Percentiles rank a stretch among this genome's conserved stretches.
phyloP scores from a whole-genome alignment of 176 grass and related monocot species.

The Elymus sibiricus region DNA sequence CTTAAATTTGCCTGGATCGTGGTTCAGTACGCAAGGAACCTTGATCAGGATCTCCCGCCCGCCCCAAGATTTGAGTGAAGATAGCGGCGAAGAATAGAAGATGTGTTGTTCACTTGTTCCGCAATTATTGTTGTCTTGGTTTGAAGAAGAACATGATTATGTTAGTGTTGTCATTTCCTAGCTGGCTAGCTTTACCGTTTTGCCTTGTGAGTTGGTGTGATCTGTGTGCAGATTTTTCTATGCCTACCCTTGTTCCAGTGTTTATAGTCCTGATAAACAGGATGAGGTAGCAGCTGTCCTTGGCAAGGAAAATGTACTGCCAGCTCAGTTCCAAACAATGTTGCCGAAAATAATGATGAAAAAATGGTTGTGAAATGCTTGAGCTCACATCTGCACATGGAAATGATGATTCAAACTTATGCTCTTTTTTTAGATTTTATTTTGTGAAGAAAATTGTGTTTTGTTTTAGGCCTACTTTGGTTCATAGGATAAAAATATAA shows the following conservation, averaged over 20 bases:
- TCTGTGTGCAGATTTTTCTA: slow-evolving; percentile 6
- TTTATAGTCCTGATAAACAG: not conserved
- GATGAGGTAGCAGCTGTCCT: not conserved
- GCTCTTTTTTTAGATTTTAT: not conserved
- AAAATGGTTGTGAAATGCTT: not conserved
- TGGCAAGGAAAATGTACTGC: not conserved
- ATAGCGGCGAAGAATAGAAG: not conserved
- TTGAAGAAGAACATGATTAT: not conserved
- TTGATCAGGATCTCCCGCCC: not conserved
- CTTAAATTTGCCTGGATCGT: slow-evolving; percentile 6
- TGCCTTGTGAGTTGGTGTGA: slow-evolving; percentile 9
- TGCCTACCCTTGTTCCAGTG: not conserved
- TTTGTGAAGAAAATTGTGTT: not conserved
- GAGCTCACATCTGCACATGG: not conserved
- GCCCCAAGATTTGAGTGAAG: slow-evolving; percentile 16
- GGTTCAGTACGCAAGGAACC: slow-evolving; percentile 13
- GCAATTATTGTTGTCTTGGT: not conserved
- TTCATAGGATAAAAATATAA: no score
- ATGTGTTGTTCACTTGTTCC: not conserved
- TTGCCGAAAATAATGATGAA: not conserved
- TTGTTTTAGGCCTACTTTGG: not conserved
- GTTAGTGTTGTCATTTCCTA: slow-evolving; percentile 1
- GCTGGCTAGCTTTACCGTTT: slow-evolving; percentile 16
- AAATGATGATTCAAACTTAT: not conserved
- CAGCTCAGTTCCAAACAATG: not conserved